These are phyloP conservation scores for Striga hermonthica DNA, from an alignment of 305 asterid genomes.

Conservation along the genomic window DNA sequence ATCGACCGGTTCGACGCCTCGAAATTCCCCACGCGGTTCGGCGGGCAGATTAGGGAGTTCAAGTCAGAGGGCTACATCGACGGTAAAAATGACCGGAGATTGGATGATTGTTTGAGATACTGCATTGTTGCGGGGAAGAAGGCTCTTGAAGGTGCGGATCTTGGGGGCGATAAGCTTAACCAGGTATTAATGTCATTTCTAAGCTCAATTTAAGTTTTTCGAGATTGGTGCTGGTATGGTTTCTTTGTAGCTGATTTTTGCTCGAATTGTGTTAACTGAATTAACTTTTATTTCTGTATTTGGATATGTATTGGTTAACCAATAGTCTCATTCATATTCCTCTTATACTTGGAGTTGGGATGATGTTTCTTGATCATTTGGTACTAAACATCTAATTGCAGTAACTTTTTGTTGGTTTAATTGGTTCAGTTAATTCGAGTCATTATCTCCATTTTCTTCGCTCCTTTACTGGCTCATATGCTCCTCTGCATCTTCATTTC, in stretches of 20 bases:
- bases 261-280: slow-evolving; percentile 3
- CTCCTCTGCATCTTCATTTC: too few relatives aligned
- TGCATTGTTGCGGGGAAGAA: slow-evolving; percentile 93
- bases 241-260: neutral
- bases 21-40: slow-evolving; percentile 79
- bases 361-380: neutral
- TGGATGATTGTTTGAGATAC: slow-evolving; percentile 86
- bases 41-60: slow-evolving; percentile 93
- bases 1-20: slow-evolving; percentile 92
- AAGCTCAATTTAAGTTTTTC: slow-evolving; percentile 14
- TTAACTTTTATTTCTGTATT: slow-evolving; percentile 11
- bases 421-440: slow-evolving; percentile 2
- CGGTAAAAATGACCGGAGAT: slow-evolving; percentile 84
- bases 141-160: slow-evolving; percentile 85
- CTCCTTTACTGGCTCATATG: too few relatives aligned
- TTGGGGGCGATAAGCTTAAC: slow-evolving; percentile 54
- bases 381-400: too few relatives aligned
- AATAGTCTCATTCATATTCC: slow-evolving; percentile 20
- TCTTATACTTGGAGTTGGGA: neutral
- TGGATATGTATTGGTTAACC: slow-evolving; percentile 12
- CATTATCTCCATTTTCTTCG: too few relatives aligned
- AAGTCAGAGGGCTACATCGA: slow-evolving; percentile 77
- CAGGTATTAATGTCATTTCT: slow-evolving; percentile 41
- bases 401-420: slow-evolving; percentile 10
- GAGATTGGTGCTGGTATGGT: neutral